These are phyloP conservation scores for Selaginella moellendorffii DNA, from an alignment of 75 land plant genomes.

Conservation along the genomic window DNA sequence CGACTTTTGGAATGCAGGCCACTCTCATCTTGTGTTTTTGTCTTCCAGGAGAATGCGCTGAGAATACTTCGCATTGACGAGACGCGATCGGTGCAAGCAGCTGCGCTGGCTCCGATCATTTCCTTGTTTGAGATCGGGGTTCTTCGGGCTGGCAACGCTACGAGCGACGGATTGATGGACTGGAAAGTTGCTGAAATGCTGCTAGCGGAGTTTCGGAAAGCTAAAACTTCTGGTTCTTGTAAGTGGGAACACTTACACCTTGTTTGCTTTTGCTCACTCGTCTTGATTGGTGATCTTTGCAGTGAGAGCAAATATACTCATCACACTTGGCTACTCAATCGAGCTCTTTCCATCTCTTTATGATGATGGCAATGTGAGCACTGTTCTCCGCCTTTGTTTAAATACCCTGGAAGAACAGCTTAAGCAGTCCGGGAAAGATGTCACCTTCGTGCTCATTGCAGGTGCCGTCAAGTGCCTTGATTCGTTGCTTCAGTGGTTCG, in stretches of 20 bases:
- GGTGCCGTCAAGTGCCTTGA: slow-evolving; percentile 35
- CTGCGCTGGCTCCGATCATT: slow-evolving; percentile 27
- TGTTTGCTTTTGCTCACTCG: neutral
- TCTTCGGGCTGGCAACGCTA: neutral
- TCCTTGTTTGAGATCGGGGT: slow-evolving; percentile 19
- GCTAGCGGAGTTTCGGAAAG: slow-evolving; percentile 24
- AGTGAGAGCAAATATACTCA: slow-evolving; percentile 30
- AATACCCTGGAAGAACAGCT: slow-evolving; percentile 30
- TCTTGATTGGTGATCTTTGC: slow-evolving; percentile 2
- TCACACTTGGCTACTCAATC: slow-evolving; percentile 18
- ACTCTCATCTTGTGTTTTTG: neutral
- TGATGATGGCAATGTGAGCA: slow-evolving; percentile 20
- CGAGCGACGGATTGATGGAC: slow-evolving; percentile 14
- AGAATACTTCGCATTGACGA: slow-evolving; percentile 28
- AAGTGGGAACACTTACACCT: neutral
- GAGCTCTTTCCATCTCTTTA: slow-evolving; percentile 21
- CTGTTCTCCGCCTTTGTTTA: slow-evolving; percentile 25
- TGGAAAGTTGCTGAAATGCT: slow-evolving; percentile 16
- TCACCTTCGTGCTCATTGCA: slow-evolving; percentile 19
- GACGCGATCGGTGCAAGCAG: slow-evolving; percentile 31
- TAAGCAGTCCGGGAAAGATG: slow-evolving; percentile 16
- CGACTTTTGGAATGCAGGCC: neutral
- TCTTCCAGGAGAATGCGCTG: slow-evolving; percentile 23
- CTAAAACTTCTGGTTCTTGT: slow-evolving; percentile 29
- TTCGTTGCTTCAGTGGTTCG: slow-evolving; percentile 31